Percentiles rank a stretch among this genome's conserved stretches.
phyloP scores from a whole-genome alignment of 2,329 filamentous ascomycete genomes.

The Epichloe amarillans region DNA sequence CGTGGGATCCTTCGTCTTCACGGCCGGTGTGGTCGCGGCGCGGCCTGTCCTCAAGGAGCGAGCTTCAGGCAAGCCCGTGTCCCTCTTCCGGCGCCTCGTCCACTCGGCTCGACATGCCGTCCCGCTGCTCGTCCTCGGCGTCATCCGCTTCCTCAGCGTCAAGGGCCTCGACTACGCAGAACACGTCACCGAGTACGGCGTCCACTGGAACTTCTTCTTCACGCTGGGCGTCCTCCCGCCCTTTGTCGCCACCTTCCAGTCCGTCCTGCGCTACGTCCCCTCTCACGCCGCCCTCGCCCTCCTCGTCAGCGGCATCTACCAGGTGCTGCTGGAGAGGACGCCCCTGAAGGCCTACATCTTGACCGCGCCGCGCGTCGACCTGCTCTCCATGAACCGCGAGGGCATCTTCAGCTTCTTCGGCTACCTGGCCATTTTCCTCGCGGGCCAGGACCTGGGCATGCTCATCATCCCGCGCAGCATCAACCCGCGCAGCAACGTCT shows the following conservation, averaged over 20 bases:
- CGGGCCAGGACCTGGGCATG: slow-evolving; percentile 73
- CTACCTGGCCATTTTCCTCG: slow-evolving; percentile 88
- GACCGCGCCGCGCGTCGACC: slow-evolving; percentile 61
- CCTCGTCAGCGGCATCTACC: slow-evolving; percentile 55
- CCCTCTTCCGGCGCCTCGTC: slow-evolving; percentile 45
- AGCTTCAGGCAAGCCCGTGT: slow-evolving; percentile 32
- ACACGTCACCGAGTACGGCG: slow-evolving; percentile 92
- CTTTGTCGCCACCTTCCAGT: slow-evolving; percentile 74
- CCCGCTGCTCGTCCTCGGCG: slow-evolving; percentile 66
- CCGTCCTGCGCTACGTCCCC: slow-evolving; percentile 53
- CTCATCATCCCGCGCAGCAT: slow-evolving; percentile 55
- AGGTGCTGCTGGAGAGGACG: slow-evolving; percentile 63
- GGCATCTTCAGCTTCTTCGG: slow-evolving; percentile 91
- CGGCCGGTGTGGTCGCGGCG: slow-evolving; percentile 79
- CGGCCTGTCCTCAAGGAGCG: slow-evolving; percentile 63
- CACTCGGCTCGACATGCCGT: slow-evolving; percentile 66
- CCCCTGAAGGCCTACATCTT: slow-evolving; percentile 73
- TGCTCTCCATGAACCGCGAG: slow-evolving; percentile 84
- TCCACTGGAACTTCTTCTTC: slow-evolving; percentile 99
- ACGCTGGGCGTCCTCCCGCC: slow-evolving; percentile 80
- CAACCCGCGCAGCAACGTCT: slow-evolving; percentile 27
- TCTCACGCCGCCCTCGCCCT: slow-evolving; percentile 68
- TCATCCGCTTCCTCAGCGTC: slow-evolving; percentile 73
- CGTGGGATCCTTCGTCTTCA: slow-evolving; percentile 95
- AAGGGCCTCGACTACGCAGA: slow-evolving; percentile 94